Evolutionary conservation across 2,329 filamentous ascomycete species (phyloP).

Genomic region (Ceratocystis albifundus): DNA sequence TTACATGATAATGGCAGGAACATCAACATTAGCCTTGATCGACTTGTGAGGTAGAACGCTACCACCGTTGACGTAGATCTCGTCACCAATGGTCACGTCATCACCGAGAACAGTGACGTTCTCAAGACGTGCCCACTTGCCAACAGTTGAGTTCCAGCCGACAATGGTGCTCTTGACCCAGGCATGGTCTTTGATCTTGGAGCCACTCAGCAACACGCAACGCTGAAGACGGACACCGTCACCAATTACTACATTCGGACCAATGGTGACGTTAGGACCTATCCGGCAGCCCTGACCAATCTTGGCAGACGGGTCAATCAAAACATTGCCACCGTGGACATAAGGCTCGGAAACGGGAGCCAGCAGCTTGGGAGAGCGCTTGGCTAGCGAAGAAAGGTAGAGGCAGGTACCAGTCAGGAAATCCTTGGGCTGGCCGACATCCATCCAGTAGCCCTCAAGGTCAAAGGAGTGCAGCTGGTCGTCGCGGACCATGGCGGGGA

Average conservation of each 20-base stretch:
- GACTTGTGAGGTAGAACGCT: conserved; percentile 95
- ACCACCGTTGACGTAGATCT: conserved; percentile 96
- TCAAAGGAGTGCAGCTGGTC: conserved; percentile 91
- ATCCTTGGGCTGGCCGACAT: conserved; percentile 96
- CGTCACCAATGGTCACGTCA: conserved; percentile 93
- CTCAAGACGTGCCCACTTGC: conserved; percentile 90
- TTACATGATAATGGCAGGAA: conserved; percentile 58
- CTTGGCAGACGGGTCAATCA: conserved; percentile 88
- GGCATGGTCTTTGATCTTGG: conserved; percentile 95
- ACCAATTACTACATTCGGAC: conserved; percentile 80
- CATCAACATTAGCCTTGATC: conserved; percentile 96
- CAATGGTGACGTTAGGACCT: conserved; percentile 92
- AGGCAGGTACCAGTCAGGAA: conserved; percentile 94
- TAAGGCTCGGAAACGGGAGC: conserved; percentile 61
- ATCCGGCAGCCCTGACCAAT: conserved; percentile 98
- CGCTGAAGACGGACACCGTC: conserved; percentile 91
- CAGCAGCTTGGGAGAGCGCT: conserved; percentile 78
- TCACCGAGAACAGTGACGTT: conserved; percentile 97
- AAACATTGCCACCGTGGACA: conserved; percentile 86
- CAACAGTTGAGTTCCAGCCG: conserved; percentile 93
- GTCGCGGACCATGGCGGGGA: conserved; percentile 84
- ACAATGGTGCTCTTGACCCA: conserved; percentile 99
- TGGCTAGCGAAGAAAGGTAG: conserved; percentile 84
- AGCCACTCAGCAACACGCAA: conserved; percentile 76
- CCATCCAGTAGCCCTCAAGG: conserved; percentile 98